These are phyloP conservation scores for Durotheca rogersii DNA, from an alignment of 495 filamentous ascomycete genomes.

Conservation along the genomic window DNA sequence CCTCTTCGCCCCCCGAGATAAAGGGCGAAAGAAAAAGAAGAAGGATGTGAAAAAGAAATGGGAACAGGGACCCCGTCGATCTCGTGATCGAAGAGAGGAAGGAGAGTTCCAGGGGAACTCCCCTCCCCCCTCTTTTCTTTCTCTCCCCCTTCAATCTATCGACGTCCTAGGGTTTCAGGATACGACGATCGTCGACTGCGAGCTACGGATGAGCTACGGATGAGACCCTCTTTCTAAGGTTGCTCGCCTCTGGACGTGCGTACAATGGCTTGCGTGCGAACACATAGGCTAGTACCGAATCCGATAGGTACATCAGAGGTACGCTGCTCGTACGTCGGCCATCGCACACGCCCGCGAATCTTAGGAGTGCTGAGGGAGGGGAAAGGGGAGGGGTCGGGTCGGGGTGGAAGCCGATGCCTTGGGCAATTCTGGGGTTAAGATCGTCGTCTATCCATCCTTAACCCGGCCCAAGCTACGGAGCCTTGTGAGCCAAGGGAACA, in stretches of 20 bases:
- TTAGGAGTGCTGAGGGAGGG: slow-evolving; percentile 11
- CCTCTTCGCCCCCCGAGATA: background rate
- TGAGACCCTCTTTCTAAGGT: slow-evolving; percentile 3
- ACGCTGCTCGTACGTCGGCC: too few species aligned
- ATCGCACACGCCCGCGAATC: slow-evolving; percentile 19
- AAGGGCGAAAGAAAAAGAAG: background rate
- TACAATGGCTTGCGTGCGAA: slow-evolving; percentile 23
- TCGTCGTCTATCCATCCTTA: too few species aligned
- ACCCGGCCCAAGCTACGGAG: too few species aligned
- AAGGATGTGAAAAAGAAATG: background rate
- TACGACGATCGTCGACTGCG: slow-evolving; percentile 18
- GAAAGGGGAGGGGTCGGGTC: background rate
- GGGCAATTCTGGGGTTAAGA: slow-evolving; percentile 27
- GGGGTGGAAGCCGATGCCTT: slow-evolving; percentile 12
- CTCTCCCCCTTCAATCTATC: slow-evolving; percentile 14
- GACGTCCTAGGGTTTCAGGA: slow-evolving; percentile 24
- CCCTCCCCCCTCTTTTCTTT: slow-evolving; percentile 8
- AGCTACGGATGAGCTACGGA: too few species aligned
- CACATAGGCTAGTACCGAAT: slow-evolving; percentile 15
- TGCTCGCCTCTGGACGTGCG: slow-evolving; percentile 11
- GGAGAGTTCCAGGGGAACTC: too few species aligned
- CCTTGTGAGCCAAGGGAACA: too few species aligned
- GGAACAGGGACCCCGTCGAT: too few species aligned
- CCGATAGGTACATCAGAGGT: slow-evolving; percentile 2
- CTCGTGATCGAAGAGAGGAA: background rate